These are phyloP conservation scores for Cicer chorassanicum DNA, from an alignment of 306 rosid species.

Conservation along the genomic window DNA sequence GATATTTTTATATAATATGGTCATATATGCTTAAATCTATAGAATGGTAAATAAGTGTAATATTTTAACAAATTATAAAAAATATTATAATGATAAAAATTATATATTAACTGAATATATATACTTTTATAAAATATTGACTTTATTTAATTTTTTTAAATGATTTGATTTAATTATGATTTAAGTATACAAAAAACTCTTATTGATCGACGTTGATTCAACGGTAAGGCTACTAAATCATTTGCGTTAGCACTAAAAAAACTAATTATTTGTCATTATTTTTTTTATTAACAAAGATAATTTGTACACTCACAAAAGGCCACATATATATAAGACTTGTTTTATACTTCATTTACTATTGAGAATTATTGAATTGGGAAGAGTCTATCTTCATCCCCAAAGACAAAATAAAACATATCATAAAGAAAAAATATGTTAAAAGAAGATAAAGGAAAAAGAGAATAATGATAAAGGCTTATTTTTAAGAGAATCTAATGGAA, in stretches of 20 bases:
- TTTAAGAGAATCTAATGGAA: slow-evolving; percentile 44
- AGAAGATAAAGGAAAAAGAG: slow-evolving; percentile 14
- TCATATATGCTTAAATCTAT: too few relatives aligned
- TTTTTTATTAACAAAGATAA: too few relatives aligned
- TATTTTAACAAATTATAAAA: not conserved
- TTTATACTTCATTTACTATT: too few relatives aligned
- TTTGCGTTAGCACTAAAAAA: too few relatives aligned
- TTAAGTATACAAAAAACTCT: too few relatives aligned
- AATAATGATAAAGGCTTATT: not conserved
- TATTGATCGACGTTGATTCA: too few relatives aligned
- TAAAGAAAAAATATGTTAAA: slow-evolving; percentile 21
- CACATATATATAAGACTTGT: too few relatives aligned
- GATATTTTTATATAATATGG: too few relatives aligned
- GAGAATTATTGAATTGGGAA: too few relatives aligned
- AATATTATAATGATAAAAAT: not conserved
- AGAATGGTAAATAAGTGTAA: not conserved
- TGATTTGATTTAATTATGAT: not conserved
- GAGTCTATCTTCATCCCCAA: not conserved
- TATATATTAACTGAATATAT: not conserved
- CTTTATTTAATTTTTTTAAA: not conserved
- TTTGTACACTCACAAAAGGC: too few relatives aligned
- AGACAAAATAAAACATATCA: not conserved
- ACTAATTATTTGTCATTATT: too few relatives aligned
- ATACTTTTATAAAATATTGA: not conserved
- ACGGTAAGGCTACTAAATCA: too few relatives aligned